Evolutionary conservation across 164 flowering plant species (phyloP).

Genomic region (Houttuynia cordata): DNA sequence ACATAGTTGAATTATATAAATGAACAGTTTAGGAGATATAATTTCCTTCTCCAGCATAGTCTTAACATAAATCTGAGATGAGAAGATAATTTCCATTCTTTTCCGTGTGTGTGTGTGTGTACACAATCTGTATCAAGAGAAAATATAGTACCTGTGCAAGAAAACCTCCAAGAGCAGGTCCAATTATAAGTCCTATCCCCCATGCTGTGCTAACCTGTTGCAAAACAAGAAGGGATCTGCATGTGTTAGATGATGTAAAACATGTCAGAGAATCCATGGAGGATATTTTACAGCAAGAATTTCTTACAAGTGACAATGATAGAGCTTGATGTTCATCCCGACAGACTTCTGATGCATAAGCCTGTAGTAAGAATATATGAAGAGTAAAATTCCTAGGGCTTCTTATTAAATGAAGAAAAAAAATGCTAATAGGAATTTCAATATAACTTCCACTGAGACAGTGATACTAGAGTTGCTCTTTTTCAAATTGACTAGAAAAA

Average conservation of each 20-base stretch:
- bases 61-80: too few relatives aligned
- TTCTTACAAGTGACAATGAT: slow-evolving; percentile 54
- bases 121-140: not conserved
- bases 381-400: not conserved
- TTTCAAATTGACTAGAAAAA: too few relatives aligned
- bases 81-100: not conserved
- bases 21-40: too few relatives aligned
- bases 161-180: slow-evolving; percentile 54
- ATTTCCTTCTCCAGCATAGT: not conserved
- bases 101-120: too few relatives aligned
- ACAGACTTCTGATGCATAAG: slow-evolving; percentile 60
- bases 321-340: slow-evolving; percentile 54
- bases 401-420: not conserved
- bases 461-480: not conserved
- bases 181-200: slow-evolving; percentile 46
- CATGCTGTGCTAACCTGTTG: slow-evolving; percentile 42
- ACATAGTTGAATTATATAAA: too few relatives aligned
- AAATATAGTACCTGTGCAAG: slow-evolving; percentile 36
- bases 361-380: slow-evolving; percentile 21
- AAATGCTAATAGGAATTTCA: not conserved
- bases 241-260: not conserved
- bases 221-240: not conserved
- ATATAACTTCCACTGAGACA: not conserved
- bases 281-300: not conserved
- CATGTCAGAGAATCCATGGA: not conserved